A percentile compares a stretch with the other conserved stretches of the same genome.
These are phyloP conservation scores for Anthostomella pinea DNA, from an alignment of 2,329 filamentous ascomycete genomes.

Conservation along the genomic window DNA sequence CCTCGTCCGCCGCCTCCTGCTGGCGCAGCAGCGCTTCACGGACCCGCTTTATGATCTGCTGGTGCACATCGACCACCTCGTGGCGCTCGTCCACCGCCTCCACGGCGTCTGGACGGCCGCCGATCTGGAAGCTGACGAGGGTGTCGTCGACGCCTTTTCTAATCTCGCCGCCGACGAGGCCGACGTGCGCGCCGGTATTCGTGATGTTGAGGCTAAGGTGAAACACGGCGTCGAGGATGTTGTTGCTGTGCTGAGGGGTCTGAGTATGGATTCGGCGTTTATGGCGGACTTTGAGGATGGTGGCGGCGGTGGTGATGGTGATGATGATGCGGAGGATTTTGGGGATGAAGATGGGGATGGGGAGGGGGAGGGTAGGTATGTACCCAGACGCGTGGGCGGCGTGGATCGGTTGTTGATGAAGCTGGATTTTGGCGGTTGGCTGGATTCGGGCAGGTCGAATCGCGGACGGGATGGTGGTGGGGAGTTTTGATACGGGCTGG, in stretches of 20 bases:
- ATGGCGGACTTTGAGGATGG: conserved; percentile 18
- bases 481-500: not conserved
- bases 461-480: no score
- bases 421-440: conserved; percentile 68
- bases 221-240: conserved; percentile 66
- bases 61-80: conserved; percentile 75
- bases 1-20: conserved; percentile 63
- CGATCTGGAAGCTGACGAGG: conserved; percentile 79
- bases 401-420: conserved; percentile 90
- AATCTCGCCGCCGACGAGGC: conserved; percentile 71
- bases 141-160: conserved; percentile 72
- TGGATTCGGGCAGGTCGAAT: conserved; percentile 35
- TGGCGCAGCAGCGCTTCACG: conserved; percentile 63
- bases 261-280: conserved; percentile 16
- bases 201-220: conserved; percentile 60
- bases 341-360: conserved; percentile 22
- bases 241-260: conserved; percentile 38
- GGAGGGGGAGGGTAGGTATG: conserved; percentile 49
- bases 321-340: conserved; percentile 9
- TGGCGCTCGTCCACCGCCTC: conserved; percentile 72
- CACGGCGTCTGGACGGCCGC: conserved; percentile 73
- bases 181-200: conserved; percentile 63
- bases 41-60: conserved; percentile 64
- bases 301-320: conserved; percentile 14
- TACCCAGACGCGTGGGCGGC: conserved; percentile 70